phyloP scores from a whole-genome alignment of 805 yeast species.

The Candida tammaniensis region DNA sequence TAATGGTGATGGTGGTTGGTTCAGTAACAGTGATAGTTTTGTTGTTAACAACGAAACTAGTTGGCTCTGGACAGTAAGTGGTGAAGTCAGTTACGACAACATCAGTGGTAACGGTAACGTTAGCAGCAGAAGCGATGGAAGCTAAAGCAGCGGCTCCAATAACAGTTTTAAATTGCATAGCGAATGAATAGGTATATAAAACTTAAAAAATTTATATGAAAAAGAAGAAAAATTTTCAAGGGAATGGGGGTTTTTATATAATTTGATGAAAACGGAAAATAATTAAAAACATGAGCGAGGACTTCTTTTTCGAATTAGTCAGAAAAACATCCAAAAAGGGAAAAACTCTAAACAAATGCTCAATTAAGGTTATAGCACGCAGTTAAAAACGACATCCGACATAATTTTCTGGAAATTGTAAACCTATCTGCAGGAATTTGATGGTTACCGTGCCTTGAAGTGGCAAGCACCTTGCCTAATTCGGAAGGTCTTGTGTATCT shows the following conservation, averaged over 20 bases:
- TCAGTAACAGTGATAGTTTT: slow-evolving; percentile 71
- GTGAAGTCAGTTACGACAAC: slow-evolving; percentile 61
- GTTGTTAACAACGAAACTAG: slow-evolving; percentile 62
- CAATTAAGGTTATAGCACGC: too few species aligned
- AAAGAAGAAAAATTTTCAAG: slow-evolving; percentile 4
- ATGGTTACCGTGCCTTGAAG: too few species aligned
- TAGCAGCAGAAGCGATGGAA: slow-evolving; percentile 40
- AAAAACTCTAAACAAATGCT: too few species aligned
- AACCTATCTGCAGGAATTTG: too few species aligned
- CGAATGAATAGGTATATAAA: slow-evolving; percentile 16
- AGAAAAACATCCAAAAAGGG: too few species aligned
- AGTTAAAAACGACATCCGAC: too few species aligned
- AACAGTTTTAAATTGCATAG: slow-evolving; percentile 38
- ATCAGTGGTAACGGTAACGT: slow-evolving; percentile 51
- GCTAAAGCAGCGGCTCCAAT: slow-evolving; percentile 42
- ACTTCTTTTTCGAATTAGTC: too few species aligned
- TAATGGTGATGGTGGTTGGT: slow-evolving; percentile 80
- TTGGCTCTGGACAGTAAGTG: slow-evolving; percentile 81
- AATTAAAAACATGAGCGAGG: slow-evolving; percentile 1
- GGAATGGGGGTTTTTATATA: slow-evolving; percentile 6
- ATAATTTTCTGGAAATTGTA: too few species aligned
- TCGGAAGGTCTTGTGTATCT: too few species aligned
- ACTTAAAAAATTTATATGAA: slow-evolving; percentile 2
- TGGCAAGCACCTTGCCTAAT: too few species aligned
- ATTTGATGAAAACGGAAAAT: slow-evolving; percentile 1